A percentile compares a stretch with the other conserved stretches of the same genome.
Conservation (phyloP, 2,329 filamentous ascomycete genomes). For the Botrytis hyacinthi region DNA sequence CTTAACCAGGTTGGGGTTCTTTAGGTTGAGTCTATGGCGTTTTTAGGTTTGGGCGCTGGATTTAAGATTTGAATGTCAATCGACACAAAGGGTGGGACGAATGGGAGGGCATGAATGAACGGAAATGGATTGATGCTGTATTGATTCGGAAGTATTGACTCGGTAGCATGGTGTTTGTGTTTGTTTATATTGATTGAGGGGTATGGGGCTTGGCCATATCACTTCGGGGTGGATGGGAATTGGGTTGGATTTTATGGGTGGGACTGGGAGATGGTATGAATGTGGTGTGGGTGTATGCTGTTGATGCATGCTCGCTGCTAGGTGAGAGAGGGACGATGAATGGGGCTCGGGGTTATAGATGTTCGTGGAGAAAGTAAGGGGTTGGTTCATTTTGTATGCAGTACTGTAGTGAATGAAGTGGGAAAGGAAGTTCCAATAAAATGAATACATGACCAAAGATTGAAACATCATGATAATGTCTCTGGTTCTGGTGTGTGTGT, state of each 20-base stretch:
- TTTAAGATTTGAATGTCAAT: conserved; percentile 3
- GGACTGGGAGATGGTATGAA: not conserved
- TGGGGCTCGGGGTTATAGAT: not conserved
- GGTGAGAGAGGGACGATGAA: not conserved
- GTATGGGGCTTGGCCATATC: not conserved
- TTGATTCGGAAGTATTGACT: conserved; percentile 9
- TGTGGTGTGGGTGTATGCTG: not conserved
- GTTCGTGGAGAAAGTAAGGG: not conserved
- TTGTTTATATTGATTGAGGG: conserved; percentile 3
- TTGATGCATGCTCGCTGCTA: not conserved
- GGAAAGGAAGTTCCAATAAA: not conserved
- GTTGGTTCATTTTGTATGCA: not conserved
- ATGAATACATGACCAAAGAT: not conserved
- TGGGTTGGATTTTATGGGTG: not conserved
- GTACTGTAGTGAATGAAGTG: not conserved
- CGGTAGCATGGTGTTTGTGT: conserved; percentile 9
- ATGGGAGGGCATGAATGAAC: not conserved
- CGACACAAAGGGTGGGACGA: not conserved
- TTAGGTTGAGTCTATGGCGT: conserved; percentile 1
- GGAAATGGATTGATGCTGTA: conserved; percentile 1
- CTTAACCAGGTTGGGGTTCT: conserved; percentile 1
- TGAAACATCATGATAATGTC: not conserved
- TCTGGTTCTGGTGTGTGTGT: not conserved
- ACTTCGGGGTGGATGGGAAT: not conserved
- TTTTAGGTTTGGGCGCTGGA: not conserved